These are phyloP conservation scores for Penicillium aurantiogriseum DNA, from an alignment of 2,329 filamentous ascomycete species.

Conservation along the genomic window DNA sequence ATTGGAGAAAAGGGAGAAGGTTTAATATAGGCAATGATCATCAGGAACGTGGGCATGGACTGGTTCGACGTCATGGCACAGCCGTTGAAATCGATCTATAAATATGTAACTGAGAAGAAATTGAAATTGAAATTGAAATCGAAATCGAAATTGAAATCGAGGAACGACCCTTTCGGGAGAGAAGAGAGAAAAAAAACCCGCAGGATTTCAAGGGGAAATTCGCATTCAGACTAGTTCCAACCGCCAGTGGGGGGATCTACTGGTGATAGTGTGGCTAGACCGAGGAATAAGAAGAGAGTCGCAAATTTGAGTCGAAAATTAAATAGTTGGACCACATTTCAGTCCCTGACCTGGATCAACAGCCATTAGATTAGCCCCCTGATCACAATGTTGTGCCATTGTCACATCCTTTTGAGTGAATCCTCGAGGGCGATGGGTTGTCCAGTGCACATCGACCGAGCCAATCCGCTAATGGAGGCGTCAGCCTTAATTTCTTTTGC, in stretches of 20 bases:
- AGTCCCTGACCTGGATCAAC: slow-evolving; percentile 32
- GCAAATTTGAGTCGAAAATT: neutral
- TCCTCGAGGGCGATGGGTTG: slow-evolving; percentile 41
- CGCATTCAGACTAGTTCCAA: slow-evolving; percentile 9
- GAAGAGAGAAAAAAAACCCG: slow-evolving; percentile 4
- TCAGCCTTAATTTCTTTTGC: slow-evolving; percentile 13
- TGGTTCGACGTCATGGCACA: slow-evolving; percentile 20
- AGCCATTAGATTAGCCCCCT: slow-evolving; percentile 34
- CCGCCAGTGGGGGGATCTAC: slow-evolving; percentile 17
- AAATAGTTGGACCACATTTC: slow-evolving; percentile 26
- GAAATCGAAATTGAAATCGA: neutral
- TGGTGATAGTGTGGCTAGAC: slow-evolving; percentile 4
- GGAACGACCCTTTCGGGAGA: slow-evolving; percentile 3
- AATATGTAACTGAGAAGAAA: neutral
- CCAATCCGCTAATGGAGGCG: slow-evolving; percentile 30
- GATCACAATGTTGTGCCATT: slow-evolving; percentile 40
- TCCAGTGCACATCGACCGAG: slow-evolving; percentile 42
- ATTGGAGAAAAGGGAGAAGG: slow-evolving; percentile 18
- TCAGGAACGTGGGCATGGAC: slow-evolving; percentile 20
- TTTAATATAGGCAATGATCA: slow-evolving; percentile 22
- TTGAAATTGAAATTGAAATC: neutral
- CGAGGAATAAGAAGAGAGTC: neutral
- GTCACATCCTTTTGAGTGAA: slow-evolving; percentile 38
- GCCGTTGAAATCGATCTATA: neutral
- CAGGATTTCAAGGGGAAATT: slow-evolving; percentile 20